Base-by-base conservation (phyloP, 768 basidiomycete genomes). In the Amanita thiersii region DNA sequence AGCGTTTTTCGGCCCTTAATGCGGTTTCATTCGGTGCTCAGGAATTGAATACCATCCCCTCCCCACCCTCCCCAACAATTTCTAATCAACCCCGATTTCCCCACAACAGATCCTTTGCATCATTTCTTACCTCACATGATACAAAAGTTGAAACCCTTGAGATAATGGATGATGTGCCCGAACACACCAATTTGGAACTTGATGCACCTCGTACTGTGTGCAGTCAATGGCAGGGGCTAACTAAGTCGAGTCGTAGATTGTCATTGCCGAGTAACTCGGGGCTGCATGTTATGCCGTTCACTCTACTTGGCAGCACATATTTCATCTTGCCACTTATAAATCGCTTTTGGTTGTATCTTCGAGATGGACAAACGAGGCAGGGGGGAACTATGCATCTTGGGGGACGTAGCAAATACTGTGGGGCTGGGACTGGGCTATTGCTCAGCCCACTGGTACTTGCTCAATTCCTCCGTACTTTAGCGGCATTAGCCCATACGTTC, bases 321-420 rank as follows among this genome's bases (percentile, higher is more conserved):
- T 98, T 97, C 63, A 75, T 96, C 38, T 76, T 81, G 45, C 96
- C 96, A 0, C 66, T 98, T 39, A 75, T 97, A 62, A 85, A 92
- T 51, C 77, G 82, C n/a, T 96, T 98, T 62, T 99, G 92, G 92
- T 55, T 72, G n/a, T 89, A 93, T 62, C 75, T 96, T 33, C 77
- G 86, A 5, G 90, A 94, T 51, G 81, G 87, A 52, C 79, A 86
- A 50, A 69, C 75, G 2, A 72, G 88, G 26, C 86, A 90, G 53
- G 73, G 77, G 39, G 73, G 86, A 30, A 82, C 82, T 2, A 68
- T 73, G 2, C 69, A 70, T 29, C 68, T 68, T n/a, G 62, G 72
- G 19, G 65, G 64, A n/a, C 56, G 78, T 19, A 58, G 70, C 30
- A 69, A 68, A 40, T 89, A 87, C 52, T 70, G 72, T 11, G 77